phyloP scores from a whole-genome alignment of 2,329 filamentous ascomycete species.

The Stagonosporopsis vannaccii region DNA sequence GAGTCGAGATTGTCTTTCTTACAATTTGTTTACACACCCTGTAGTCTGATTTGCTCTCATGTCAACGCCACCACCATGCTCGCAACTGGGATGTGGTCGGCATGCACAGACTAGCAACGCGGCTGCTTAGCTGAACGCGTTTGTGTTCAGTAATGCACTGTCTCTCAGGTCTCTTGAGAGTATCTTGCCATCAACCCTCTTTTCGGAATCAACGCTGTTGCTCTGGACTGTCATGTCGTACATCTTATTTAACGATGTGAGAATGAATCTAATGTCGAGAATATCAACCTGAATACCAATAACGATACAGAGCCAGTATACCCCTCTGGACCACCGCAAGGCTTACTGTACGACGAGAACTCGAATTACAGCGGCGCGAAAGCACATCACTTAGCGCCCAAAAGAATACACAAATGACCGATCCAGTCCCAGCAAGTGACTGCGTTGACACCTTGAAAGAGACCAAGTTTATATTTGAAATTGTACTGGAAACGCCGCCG shows the following conservation, averaged over 20 bases:
- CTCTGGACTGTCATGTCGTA: slow-evolving; percentile 6
- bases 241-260: background rate
- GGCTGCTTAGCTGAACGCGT: background rate
- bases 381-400: slow-evolving; percentile 1
- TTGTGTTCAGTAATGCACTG: background rate
- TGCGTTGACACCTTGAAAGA: slow-evolving; percentile 28
- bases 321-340: slow-evolving; percentile 11
- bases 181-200: background rate
- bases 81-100: background rate
- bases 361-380: slow-evolving; percentile 10
- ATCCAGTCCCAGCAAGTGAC: slow-evolving; percentile 27
- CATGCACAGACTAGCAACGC: background rate
- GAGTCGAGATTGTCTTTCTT: no score
- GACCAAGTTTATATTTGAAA: slow-evolving; percentile 32
- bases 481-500: slow-evolving; percentile 33
- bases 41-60: background rate
- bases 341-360: slow-evolving; percentile 2
- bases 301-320: background rate
- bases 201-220: no score
- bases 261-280: background rate
- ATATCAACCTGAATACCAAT: slow-evolving; percentile 5
- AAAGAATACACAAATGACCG: slow-evolving; percentile 21
- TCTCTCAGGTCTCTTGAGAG: background rate
- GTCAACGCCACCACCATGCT: background rate
- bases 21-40: background rate